Evolutionary conservation across 2,329 filamentous ascomycete genomes (phyloP).

Genomic region (Nigrospora osmanthi): DNA sequence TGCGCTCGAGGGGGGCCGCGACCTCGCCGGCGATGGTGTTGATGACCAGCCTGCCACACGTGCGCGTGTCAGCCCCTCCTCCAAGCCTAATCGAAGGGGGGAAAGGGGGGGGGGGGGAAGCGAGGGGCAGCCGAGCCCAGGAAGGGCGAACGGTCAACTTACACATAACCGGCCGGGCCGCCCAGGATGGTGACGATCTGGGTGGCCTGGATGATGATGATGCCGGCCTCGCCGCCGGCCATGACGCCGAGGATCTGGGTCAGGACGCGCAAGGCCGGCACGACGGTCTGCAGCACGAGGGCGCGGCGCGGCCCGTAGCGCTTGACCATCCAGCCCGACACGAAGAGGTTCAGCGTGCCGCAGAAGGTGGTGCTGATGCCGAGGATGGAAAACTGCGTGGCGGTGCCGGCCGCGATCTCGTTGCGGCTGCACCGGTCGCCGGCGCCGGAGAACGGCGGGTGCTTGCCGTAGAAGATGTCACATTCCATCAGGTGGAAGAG

Average conservation of each 20-base stretch:
- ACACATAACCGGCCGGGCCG: slow-evolving; percentile 60
- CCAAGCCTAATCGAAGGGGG: neutral
- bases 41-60: slow-evolving; percentile 38
- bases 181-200: slow-evolving; percentile 63
- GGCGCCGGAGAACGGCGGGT: slow-evolving; percentile 39
- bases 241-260: slow-evolving; percentile 59
- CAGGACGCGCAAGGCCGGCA: slow-evolving; percentile 55
- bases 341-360: slow-evolving; percentile 56
- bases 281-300: slow-evolving; percentile 53
- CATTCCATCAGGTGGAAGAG: slow-evolving; percentile 67
- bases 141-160: slow-evolving; percentile 1
- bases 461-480: slow-evolving; percentile 56
- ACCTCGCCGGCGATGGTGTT: slow-evolving; percentile 63
- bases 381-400: slow-evolving; percentile 55
- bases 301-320: slow-evolving; percentile 55
- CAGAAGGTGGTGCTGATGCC: slow-evolving; percentile 62
- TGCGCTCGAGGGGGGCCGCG: slow-evolving; percentile 50
- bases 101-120: neutral
- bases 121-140: too few relatives aligned
- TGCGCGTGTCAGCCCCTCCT: neutral
- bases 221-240: slow-evolving; percentile 52
- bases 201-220: slow-evolving; percentile 58
- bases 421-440: slow-evolving; percentile 51
- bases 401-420: slow-evolving; percentile 57
- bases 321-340: slow-evolving; percentile 61